These are phyloP conservation scores for Crithidia sp. DNA, from an alignment of 208 protist genomes.

Conservation along the genomic window DNA sequence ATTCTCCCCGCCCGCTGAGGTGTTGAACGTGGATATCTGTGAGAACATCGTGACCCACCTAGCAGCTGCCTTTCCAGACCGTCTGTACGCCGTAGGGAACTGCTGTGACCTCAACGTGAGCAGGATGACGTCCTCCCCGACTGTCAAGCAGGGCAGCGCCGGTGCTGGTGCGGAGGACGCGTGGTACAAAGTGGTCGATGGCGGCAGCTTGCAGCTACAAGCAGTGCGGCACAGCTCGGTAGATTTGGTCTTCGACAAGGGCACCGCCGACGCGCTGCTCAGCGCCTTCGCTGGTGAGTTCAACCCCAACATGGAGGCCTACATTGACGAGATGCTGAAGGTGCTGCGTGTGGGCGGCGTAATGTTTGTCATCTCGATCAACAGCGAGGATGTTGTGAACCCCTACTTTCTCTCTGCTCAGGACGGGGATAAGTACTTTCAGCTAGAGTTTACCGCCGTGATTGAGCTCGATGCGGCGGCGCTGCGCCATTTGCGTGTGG, in stretches of 20 bases:
- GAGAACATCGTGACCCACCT: constrained; percentile 46
- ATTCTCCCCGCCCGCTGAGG: constrained; percentile 5
- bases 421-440: constrained; percentile 36
- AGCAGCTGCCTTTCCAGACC: constrained; percentile 21
- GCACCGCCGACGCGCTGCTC: constrained; percentile 63
- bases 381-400: constrained; percentile 51
- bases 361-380: constrained; percentile 70
- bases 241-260: constrained; percentile 71
- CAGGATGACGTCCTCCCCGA: not conserved
- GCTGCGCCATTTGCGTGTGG: constrained; percentile 36
- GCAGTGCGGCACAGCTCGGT: constrained; percentile 21
- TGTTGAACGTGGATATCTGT: constrained; percentile 74
- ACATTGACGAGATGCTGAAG: constrained; percentile 42
- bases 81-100: constrained; percentile 54
- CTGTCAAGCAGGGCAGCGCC: too few relatives aligned
- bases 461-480: constrained; percentile 36
- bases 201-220: not conserved
- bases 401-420: constrained; percentile 47
- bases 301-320: constrained; percentile 61
- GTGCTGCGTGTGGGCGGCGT: constrained; percentile 40
- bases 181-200: constrained; percentile 17
- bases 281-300: constrained; percentile 61
- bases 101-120: constrained; percentile 48
- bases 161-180: not conserved
- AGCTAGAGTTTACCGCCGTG: constrained; percentile 17